Evolutionary conservation across 2,329 filamentous ascomycete species (phyloP).

Genomic region (Xylogone sp.): DNA sequence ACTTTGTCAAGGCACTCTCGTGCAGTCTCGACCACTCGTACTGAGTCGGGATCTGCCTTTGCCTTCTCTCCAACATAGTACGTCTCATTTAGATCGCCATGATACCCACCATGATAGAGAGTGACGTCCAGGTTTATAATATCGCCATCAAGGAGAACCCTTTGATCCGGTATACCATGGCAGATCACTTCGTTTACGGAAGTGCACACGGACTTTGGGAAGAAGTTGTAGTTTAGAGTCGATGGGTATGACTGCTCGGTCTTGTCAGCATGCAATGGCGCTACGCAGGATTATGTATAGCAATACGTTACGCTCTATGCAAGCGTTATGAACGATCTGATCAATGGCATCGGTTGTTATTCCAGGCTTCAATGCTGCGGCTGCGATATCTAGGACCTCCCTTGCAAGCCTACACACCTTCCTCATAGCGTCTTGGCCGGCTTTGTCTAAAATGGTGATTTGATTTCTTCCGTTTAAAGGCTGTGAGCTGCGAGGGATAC

Average conservation of each 20-base stretch:
- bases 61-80: slow-evolving; percentile 96
- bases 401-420: slow-evolving; percentile 83
- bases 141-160: slow-evolving; percentile 83
- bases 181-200: slow-evolving; percentile 97
- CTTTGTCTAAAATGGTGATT: slow-evolving; percentile 75
- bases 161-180: slow-evolving; percentile 94
- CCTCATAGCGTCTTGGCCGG: slow-evolving; percentile 80
- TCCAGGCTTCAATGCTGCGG: slow-evolving; percentile 76
- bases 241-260: slow-evolving; percentile 96
- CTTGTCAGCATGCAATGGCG: no score
- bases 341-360: slow-evolving; percentile 96
- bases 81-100: slow-evolving; percentile 96
- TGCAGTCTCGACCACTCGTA: slow-evolving; percentile 86
- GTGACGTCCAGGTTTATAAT: slow-evolving; percentile 97
- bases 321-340: slow-evolving; percentile 91
- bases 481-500: slow-evolving; percentile 62
- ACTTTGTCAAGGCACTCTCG: slow-evolving; percentile 87
- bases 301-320: slow-evolving; percentile 85
- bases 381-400: slow-evolving; percentile 91
- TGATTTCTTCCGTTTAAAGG: slow-evolving; percentile 68
- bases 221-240: slow-evolving; percentile 90
- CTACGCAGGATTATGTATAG: slow-evolving; percentile 3
- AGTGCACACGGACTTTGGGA: slow-evolving; percentile 97
- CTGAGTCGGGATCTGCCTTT: slow-evolving; percentile 75
- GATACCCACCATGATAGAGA: slow-evolving; percentile 90